A percentile compares a stretch with the other conserved stretches of the same genome.
These are phyloP conservation scores for Smittium culicis DNA, from an alignment of 371 early-diverging fungal species.

Conservation along the genomic window DNA sequence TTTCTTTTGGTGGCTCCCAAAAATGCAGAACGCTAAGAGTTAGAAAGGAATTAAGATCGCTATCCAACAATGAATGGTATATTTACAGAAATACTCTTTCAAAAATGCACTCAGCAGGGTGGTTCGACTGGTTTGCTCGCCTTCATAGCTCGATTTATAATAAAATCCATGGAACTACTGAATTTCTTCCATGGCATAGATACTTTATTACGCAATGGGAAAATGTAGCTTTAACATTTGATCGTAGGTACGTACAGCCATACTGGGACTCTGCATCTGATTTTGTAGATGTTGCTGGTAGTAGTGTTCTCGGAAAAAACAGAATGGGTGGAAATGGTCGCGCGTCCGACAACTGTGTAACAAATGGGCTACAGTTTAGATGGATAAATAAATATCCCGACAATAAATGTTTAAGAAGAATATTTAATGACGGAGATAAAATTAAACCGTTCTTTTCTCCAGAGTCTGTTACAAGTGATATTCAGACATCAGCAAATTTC, in stretches of 20 bases:
- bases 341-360: slow-evolving; percentile 20
- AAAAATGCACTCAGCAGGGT: slow-evolving; percentile 22
- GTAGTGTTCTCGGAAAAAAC: slow-evolving; percentile 24
- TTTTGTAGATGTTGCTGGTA: slow-evolving; percentile 25
- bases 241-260: slow-evolving; percentile 23
- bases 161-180: slow-evolving; percentile 27
- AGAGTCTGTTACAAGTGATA: slow-evolving; percentile 25
- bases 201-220: slow-evolving; percentile 32
- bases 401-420: slow-evolving; percentile 29
- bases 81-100: slow-evolving; percentile 17
- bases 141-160: slow-evolving; percentile 16
- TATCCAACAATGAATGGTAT: slow-evolving; percentile 26
- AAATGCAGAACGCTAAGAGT: slow-evolving; percentile 4
- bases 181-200: slow-evolving; percentile 37
- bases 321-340: slow-evolving; percentile 30
- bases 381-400: slow-evolving; percentile 27
- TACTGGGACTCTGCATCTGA: slow-evolving; percentile 34
- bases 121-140: slow-evolving; percentile 24
- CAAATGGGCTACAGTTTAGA: slow-evolving; percentile 22
- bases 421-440: slow-evolving; percentile 26
- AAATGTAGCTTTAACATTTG: slow-evolving; percentile 16
- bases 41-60: slow-evolving; percentile 34
- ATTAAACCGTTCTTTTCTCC: slow-evolving; percentile 30
- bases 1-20: not conserved
- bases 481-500: slow-evolving; percentile 19